These are phyloP conservation scores for Ceratobasidium sp. DNA, from an alignment of 1,284 basidiomycete genomes.

Conservation along the genomic window DNA sequence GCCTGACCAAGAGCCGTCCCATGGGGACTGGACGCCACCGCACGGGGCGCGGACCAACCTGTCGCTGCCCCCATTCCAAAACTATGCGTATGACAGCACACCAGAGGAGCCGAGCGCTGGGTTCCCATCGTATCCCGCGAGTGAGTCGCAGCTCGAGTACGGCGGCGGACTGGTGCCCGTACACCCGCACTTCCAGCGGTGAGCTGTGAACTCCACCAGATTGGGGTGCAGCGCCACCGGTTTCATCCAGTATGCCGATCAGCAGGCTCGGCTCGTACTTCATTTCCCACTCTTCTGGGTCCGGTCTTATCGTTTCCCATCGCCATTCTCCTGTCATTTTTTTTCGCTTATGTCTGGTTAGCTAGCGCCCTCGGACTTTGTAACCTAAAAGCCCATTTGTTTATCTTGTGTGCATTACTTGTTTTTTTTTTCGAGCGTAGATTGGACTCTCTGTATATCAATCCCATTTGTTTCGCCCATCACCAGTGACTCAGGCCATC, in stretches of 20 bases:
- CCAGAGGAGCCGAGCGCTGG: neutral
- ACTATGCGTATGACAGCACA: neutral
- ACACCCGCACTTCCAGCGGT: constrained; percentile 33
- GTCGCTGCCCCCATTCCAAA: neutral
- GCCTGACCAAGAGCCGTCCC: neutral
- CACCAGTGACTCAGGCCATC: neutral
- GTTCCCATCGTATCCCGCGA: constrained; percentile 7
- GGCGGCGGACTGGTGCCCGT: constrained; percentile 23
- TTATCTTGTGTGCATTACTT: constrained; percentile 21
- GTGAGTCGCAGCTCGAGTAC: constrained; percentile 24
- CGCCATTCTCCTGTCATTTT: neutral
- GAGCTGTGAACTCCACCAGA: neutral
- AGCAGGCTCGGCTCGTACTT: constrained; percentile 12
- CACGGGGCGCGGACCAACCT: constrained; percentile 17
- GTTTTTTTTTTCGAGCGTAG: constrained; percentile 9
- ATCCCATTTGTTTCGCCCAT: neutral
- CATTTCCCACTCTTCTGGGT: constrained; percentile 1
- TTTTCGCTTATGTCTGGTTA: neutral
- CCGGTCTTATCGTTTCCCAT: constrained; percentile 1
- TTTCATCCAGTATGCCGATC: constrained; percentile 18
- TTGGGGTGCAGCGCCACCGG: constrained; percentile 11
- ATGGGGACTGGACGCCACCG: constrained; percentile 27
- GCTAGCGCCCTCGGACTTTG: neutral
- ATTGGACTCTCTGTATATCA: constrained; percentile 25
- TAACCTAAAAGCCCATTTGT: constrained; percentile 21